Conservation (phyloP, 352 stramenopile genomes). For the Globisporangium acanthophoron region DNA sequence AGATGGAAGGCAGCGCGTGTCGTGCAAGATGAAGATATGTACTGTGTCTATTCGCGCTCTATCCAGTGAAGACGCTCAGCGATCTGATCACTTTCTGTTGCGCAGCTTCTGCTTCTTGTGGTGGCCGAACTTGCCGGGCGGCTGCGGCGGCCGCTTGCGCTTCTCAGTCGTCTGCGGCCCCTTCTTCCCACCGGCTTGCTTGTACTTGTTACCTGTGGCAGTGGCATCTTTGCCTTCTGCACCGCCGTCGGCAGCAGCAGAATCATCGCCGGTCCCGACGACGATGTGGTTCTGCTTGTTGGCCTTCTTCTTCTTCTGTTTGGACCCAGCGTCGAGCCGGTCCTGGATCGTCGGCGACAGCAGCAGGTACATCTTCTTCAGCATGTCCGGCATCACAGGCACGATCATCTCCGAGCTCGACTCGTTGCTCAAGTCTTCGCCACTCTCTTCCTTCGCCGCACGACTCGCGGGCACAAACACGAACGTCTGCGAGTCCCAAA, state of each 20-base stretch:
- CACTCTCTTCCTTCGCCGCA: constrained; percentile 11
- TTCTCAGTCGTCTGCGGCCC: constrained; percentile 21
- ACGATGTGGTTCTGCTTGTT: constrained; percentile 19
- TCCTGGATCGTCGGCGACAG: constrained; percentile 61
- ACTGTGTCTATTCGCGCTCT: constrained; percentile 5
- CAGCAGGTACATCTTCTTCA: constrained; percentile 63
- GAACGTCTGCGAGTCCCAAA: constrained; percentile 94
- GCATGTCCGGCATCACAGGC: constrained; percentile 49
- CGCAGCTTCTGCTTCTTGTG: constrained; percentile 20
- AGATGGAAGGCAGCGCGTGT: neutral
- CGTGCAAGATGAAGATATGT: neutral
- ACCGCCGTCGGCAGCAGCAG: neutral
- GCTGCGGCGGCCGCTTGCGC: constrained; percentile 14
- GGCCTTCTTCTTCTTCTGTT: constrained; percentile 28
- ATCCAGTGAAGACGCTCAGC: neutral
- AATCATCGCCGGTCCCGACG: neutral
- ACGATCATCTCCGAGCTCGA: constrained; percentile 10
- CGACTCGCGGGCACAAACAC: constrained; percentile 70
- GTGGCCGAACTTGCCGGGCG: constrained; percentile 15
- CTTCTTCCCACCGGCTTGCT: constrained; percentile 10
- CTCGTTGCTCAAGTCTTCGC: neutral
- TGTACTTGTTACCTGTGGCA: constrained; percentile 5
- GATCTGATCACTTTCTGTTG: constrained; percentile 3
- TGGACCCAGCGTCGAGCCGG: constrained; percentile 38
- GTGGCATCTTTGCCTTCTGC: constrained; percentile 4